Evolutionary conservation across 208 protist species (phyloP), one percentile per base, ranked within the genome.

Genomic region (Leptomonas pyrrhocoris): DNA sequence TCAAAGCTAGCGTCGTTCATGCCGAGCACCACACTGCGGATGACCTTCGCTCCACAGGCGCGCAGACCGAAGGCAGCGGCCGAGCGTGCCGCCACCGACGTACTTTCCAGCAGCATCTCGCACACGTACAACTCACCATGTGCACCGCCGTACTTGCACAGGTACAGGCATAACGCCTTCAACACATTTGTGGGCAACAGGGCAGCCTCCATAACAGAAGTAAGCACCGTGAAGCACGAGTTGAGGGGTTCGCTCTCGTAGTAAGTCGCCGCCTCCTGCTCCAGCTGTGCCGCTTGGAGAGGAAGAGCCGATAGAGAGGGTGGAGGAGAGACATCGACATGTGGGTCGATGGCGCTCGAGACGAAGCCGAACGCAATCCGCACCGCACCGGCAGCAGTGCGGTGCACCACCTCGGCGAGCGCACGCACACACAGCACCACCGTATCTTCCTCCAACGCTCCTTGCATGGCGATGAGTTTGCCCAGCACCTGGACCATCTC

Each of bases 51-150:
- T 2, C 89, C 89, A 56, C 84, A 88, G 12, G 73, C 84, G 15
- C 86, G 84, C 16, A 94, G 68, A 12, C 81, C 89, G 55, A 88
- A 89, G 15, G 78, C 78, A 4, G 89, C 85, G 6, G 85, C 89
- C 0, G 78, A 74, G 11, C 85, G 75, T 19, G 68, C 69, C 0
- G 54, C 51, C 27, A 74, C 71, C 45, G 67, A 50, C n/a, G 68
- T 18, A 62, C 74, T 76, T 43, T 88, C 77, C 59, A 89, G 72
- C 36, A 77, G 75, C 48, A 77, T 79, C 61, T 90, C 76, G 21
- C 77, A 88, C 21, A 74, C 67, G 59, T 89, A 89, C 38, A 88
- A 48, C 77, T 91, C 85, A 5, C 85, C 88, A 51, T 89, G 77
- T 15, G 65, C 66, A 28, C 83, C 85, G 54, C 88, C 84, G 72